A percentile compares a stretch with the other conserved stretches of the same genome.
Evolutionary conservation across 208 protist genomes (phyloP).

Genomic region (Vickermania spadyakhi): DNA sequence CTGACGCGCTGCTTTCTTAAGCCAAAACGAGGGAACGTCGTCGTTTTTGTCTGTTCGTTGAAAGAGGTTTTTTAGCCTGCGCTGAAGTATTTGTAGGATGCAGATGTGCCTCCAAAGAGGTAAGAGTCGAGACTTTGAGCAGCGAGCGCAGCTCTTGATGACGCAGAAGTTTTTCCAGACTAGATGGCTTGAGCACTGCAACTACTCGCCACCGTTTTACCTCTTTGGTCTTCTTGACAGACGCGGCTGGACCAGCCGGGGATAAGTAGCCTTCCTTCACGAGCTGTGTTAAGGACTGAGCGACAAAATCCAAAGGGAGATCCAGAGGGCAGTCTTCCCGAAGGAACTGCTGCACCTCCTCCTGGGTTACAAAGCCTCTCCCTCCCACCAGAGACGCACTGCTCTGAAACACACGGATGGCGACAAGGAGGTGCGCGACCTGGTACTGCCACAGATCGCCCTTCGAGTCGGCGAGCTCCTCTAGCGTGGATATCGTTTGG

Average conservation of each 20-base stretch:
- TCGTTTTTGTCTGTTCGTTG: too few species aligned
- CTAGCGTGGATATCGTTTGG: background rate
- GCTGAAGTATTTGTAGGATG: too few species aligned
- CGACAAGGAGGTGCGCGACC: conserved; percentile 41
- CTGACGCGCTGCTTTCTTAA: conserved; percentile 33
- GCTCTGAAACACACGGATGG: conserved; percentile 37
- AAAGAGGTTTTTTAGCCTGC: too few species aligned
- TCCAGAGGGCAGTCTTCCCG: conserved; percentile 4
- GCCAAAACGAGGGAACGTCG: too few species aligned
- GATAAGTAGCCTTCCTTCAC: background rate
- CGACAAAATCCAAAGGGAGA: background rate
- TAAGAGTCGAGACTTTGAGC: background rate
- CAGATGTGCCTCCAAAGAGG: background rate
- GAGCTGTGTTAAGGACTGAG: background rate
- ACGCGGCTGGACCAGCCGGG: background rate
- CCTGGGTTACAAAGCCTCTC: conserved; percentile 24
- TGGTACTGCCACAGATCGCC: background rate
- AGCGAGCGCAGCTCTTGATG: background rate
- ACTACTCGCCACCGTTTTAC: background rate
- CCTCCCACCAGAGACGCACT: conserved; percentile 23
- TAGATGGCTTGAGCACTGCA: background rate
- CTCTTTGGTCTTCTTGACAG: too few species aligned
- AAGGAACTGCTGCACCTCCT: conserved; percentile 46
- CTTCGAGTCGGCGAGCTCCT: background rate
- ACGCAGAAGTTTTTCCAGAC: background rate